Percentiles rank a stretch among this genome's conserved stretches.
Conservation (phyloP, 805 yeast species). For the Zygotorulaspora danielsina region DNA sequence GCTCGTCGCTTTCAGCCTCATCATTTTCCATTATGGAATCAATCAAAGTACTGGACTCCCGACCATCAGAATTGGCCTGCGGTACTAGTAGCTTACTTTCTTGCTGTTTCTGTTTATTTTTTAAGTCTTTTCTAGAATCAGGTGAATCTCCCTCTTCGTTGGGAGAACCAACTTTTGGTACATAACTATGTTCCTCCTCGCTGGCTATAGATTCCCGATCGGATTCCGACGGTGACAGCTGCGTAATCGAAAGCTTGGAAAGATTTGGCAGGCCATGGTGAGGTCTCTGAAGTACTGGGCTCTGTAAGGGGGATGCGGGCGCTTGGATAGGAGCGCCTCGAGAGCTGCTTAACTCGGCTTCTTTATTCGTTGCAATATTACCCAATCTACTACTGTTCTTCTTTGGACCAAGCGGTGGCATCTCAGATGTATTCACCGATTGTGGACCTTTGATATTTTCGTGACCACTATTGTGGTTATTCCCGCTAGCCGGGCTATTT, state of each 20-base stretch:
- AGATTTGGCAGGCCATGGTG: constrained; percentile 18
- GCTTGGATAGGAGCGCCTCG: constrained; percentile 15
- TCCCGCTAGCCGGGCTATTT: background rate
- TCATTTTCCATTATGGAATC: constrained; percentile 14
- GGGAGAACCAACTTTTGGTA: constrained; percentile 3
- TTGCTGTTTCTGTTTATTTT: constrained; percentile 5
- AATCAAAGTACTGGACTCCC: constrained; percentile 6
- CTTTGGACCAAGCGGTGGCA: constrained; percentile 6
- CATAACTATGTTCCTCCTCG: constrained; percentile 20
- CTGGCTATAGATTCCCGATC: constrained; percentile 17
- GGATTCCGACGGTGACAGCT: constrained; percentile 12
- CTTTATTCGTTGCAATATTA: constrained; percentile 20
- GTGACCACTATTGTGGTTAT: background rate
- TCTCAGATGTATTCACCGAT: constrained; percentile 3
- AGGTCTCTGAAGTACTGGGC: constrained; percentile 16
- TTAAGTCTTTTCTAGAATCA: constrained; percentile 6
- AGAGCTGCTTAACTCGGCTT: constrained; percentile 22
- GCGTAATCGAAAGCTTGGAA: constrained; percentile 21
- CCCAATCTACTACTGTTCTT: constrained; percentile 13
- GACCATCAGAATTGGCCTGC: constrained; percentile 4
- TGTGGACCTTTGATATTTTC: background rate
- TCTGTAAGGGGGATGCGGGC: constrained; percentile 12
- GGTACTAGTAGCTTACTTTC: constrained; percentile 7
- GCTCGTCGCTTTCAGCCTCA: background rate
- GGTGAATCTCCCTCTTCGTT: constrained; percentile 6